Conservation (phyloP, 1,139 yeast species). For the Pichia sp. region DNA sequence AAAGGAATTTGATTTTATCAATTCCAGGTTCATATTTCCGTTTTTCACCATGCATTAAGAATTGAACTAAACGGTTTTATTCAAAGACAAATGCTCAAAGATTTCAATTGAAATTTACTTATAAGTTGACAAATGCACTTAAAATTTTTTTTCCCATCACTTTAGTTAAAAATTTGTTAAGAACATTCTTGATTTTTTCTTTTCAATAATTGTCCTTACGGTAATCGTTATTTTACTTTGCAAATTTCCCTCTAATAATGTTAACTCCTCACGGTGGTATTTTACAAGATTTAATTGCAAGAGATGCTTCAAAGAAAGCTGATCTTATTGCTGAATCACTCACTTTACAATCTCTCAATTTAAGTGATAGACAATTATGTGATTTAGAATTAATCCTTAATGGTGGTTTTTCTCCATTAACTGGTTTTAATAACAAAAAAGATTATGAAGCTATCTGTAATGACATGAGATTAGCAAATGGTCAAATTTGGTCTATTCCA, state of each 20-base stretch:
- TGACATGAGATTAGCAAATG: slow-evolving; percentile 67
- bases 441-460: slow-evolving; percentile 80
- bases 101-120: too few relatives aligned
- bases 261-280: slow-evolving; percentile 90
- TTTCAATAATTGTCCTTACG: not conserved
- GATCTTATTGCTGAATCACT: slow-evolving; percentile 55
- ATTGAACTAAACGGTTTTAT: too few relatives aligned
- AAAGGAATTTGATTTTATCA: too few relatives aligned
- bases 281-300: slow-evolving; percentile 75
- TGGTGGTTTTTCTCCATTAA: slow-evolving; percentile 93
- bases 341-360: slow-evolving; percentile 45
- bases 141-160: too few relatives aligned
- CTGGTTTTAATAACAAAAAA: slow-evolving; percentile 74
- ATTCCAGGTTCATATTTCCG: too few relatives aligned
- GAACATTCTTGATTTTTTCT: too few relatives aligned
- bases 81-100: too few relatives aligned
- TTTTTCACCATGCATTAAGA: too few relatives aligned
- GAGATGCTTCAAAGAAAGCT: slow-evolving; percentile 62
- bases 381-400: slow-evolving; percentile 86
- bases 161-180: too few relatives aligned
- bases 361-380: slow-evolving; percentile 87
- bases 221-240: not conserved
- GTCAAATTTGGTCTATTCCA: slow-evolving; percentile 89
- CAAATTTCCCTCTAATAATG: slow-evolving; percentile 33
- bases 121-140: too few relatives aligned